These are phyloP conservation scores for Salvia rosmarinus DNA, from an alignment of 257 asterid species.

Conservation along the genomic window DNA sequence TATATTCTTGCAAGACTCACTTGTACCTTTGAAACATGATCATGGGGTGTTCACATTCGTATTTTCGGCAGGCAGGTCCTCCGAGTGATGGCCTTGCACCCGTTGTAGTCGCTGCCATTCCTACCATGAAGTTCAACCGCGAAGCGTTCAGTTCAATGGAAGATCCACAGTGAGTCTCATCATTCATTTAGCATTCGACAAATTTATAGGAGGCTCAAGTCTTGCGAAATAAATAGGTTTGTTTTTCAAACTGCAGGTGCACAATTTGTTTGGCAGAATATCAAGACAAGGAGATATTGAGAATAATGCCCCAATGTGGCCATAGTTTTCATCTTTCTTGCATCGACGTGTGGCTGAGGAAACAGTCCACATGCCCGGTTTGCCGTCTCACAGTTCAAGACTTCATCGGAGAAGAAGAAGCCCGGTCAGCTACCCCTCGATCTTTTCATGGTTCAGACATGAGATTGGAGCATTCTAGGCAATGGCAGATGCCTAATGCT, in stretches of 20 bases:
- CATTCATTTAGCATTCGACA: neutral
- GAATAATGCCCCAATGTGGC: slow-evolving; percentile 90
- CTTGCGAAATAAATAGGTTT: no score
- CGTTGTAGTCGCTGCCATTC: slow-evolving; percentile 78
- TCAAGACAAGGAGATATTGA: slow-evolving; percentile 72
- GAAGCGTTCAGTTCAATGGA: slow-evolving; percentile 73
- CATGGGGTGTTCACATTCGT: neutral
- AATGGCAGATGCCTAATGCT: slow-evolving; percentile 50
- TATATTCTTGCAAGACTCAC: no score
- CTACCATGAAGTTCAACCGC: slow-evolving; percentile 71
- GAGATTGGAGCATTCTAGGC: slow-evolving; percentile 52
- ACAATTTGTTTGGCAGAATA: slow-evolving; percentile 76
- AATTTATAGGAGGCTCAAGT: no score
- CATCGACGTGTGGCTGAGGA: slow-evolving; percentile 85
- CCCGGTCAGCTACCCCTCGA: slow-evolving; percentile 41
- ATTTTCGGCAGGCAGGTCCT: slow-evolving; percentile 63
- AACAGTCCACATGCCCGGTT: slow-evolving; percentile 88
- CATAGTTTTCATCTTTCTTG: slow-evolving; percentile 80
- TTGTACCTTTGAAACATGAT: neutral
- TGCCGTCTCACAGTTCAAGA: slow-evolving; percentile 74
- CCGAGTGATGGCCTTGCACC: slow-evolving; percentile 74
- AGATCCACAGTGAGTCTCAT: slow-evolving; percentile 75
- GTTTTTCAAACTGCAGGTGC: slow-evolving; percentile 52
- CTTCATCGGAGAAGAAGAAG: slow-evolving; percentile 48
- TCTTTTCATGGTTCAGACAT: slow-evolving; percentile 51